Evolutionary conservation across 2,329 filamentous ascomycete genomes (phyloP).

Genomic region (Alternaria triticimaculans): DNA sequence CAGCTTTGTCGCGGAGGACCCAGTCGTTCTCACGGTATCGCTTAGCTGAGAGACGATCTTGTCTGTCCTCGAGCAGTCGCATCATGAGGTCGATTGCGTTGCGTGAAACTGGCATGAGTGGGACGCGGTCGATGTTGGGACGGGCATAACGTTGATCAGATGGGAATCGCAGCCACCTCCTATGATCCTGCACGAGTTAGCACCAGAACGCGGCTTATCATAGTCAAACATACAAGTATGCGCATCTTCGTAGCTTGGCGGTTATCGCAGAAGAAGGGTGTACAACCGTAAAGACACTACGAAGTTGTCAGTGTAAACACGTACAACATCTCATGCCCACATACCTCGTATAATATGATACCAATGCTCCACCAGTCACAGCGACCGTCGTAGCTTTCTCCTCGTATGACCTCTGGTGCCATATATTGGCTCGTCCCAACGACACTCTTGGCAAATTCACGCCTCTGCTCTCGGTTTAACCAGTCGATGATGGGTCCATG

Average conservation of each 20-base stretch:
- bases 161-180: slow-evolving; percentile 74
- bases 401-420: slow-evolving; percentile 90
- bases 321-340: slow-evolving; percentile 2
- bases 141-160: slow-evolving; percentile 58
- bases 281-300: slow-evolving; percentile 85
- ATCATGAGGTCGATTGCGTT: slow-evolving; percentile 80
- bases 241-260: slow-evolving; percentile 84
- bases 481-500: slow-evolving; percentile 49
- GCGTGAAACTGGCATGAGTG: slow-evolving; percentile 63
- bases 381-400: slow-evolving; percentile 84
- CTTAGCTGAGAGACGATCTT: slow-evolving; percentile 76
- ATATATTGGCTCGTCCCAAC: slow-evolving; percentile 98
- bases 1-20: slow-evolving; percentile 32
- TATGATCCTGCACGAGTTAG: slow-evolving; percentile 67
- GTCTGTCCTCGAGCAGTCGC: slow-evolving; percentile 74
- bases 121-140: slow-evolving; percentile 55
- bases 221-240: slow-evolving; percentile 68
- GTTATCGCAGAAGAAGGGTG: slow-evolving; percentile 84
- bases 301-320: not conserved
- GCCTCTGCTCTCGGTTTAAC: slow-evolving; percentile 60
- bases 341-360: slow-evolving; percentile 84
- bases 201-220: not conserved
- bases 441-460: slow-evolving; percentile 79
- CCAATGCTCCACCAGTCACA: slow-evolving; percentile 98
- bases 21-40: slow-evolving; percentile 74